phyloP scores from a whole-genome alignment of 768 basidiomycete species.

The Hygrocybe punicea region DNA sequence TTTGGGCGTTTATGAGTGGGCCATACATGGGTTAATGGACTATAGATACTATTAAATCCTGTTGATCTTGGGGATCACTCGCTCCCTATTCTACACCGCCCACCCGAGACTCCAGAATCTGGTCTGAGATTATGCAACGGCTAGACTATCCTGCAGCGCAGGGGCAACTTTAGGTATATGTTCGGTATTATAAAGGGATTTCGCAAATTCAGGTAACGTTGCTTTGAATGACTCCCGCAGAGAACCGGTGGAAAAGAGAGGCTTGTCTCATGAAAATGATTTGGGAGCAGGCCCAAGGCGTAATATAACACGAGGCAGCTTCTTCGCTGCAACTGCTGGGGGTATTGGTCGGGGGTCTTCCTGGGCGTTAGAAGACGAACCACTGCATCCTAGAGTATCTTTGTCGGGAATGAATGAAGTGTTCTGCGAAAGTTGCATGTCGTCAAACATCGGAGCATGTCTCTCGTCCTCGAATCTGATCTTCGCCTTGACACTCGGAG shows the following conservation, averaged over 20 bases:
- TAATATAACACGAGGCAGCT: conserved; percentile 33
- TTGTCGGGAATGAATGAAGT: conserved; percentile 48
- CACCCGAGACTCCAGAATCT: no score
- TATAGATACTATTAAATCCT: conserved; percentile 10
- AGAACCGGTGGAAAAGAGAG: no score
- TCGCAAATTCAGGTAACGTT: no score
- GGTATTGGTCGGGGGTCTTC: not conserved
- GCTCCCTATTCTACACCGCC: no score
- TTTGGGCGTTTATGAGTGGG: conserved; percentile 93
- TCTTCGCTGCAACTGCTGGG: conserved; percentile 15
- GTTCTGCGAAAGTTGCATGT: conserved; percentile 14
- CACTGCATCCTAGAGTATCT: not conserved
- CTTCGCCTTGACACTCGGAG: conserved; percentile 15
- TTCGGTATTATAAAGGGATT: not conserved
- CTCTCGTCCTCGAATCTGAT: not conserved
- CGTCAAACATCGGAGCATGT: not conserved
- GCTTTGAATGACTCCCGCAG: no score
- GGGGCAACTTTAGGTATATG: no score
- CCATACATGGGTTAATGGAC: conserved; percentile 48
- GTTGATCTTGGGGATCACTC: not conserved
- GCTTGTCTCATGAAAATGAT: not conserved
- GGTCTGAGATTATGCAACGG: no score
- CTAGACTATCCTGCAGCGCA: no score
- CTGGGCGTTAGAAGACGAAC: not conserved
- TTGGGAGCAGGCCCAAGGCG: conserved; percentile 26